Base-by-base conservation (phyloP, 2,329 filamentous ascomycete species). In the Fusarium stilboides region DNA sequence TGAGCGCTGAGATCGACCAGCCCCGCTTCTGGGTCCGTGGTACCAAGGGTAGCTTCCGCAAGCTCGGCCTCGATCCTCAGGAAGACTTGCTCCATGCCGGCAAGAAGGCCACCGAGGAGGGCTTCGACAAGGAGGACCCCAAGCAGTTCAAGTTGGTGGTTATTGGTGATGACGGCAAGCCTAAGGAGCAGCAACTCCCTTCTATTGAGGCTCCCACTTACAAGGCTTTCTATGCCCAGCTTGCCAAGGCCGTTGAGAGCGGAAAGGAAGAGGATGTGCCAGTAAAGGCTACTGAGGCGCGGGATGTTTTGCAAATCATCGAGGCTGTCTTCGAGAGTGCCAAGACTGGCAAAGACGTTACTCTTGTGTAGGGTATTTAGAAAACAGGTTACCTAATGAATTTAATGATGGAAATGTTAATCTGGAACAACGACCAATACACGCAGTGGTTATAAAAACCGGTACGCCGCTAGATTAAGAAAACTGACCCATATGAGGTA, bases 21-120 rank as follows among this genome's bases (percentile, higher is more conserved):
- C 82, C 91, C 62, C 83, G 92, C 39, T 95, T 90, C 83, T 94
- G 92, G 92, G 84, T 94, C 12, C 84, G 92, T 26, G 93, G 93
- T 22, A 88, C 88, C 19, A 89, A 90, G 79, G 93, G 91, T 1
- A 92, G 87, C 75, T 95, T 91, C 80, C 91, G 88, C 82, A 95
- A 94, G 84, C 80, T 82, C 39, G 83, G 86, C 55, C 83, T 95
- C 3, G 93, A 96, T 76, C 82, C 88, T 2, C 92, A 95, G 79
- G 93, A 96, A 80, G 88, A 90, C 57, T 91, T 94, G 77, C 85
- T 94, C 54, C 87, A 87, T 77, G 83, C 81, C 3, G 92, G 92
- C 10, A 78, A 87, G 70, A 86, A 84, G 76, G 88, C 89, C 8
- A 84, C 85, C 1, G 89, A 92, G 57, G 77, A 83, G 5, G 85